A percentile compares a stretch with the other conserved stretches of the same genome.
Conservation (phyloP, 2,329 filamentous ascomycete genomes). For the Colletotrichum acutatum region DNA sequence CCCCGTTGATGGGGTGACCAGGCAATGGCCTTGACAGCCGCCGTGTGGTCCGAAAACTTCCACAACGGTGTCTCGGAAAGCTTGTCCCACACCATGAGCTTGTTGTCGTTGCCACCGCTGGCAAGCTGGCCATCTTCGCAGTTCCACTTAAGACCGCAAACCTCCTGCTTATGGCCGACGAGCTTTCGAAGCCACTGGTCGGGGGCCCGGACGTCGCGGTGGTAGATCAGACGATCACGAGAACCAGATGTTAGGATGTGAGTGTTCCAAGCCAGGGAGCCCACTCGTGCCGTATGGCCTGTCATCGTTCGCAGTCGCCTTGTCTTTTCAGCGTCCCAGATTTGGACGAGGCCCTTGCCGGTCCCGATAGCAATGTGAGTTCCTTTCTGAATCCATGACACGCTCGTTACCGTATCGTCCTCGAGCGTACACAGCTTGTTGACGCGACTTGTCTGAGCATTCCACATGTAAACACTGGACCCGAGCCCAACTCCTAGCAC, state of each 20-base stretch:
- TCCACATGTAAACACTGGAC: conserved; percentile 98
- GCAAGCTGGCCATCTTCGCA: conserved; percentile 94
- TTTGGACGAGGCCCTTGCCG: conserved; percentile 92
- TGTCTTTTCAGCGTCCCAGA: conserved; percentile 93
- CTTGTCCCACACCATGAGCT: conserved; percentile 98
- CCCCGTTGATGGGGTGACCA: conserved; percentile 98
- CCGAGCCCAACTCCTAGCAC: conserved; percentile 93
- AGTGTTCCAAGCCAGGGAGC: conserved; percentile 96
- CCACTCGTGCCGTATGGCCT: conserved; percentile 92
- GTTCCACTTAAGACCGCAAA: conserved; percentile 97
- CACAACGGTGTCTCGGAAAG: conserved; percentile 90
- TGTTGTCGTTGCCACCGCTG: conserved; percentile 98
- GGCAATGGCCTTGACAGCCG: conserved; percentile 96
- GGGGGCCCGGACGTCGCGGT: conserved; percentile 92
- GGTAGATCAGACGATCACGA: conserved; percentile 91
- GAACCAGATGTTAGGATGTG: conserved; percentile 97
- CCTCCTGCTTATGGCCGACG: conserved; percentile 96
- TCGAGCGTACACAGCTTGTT: conserved; percentile 93
- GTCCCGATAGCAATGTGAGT: conserved; percentile 97
- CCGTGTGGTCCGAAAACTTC: conserved; percentile 94
- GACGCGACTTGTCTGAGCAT: conserved; percentile 88
- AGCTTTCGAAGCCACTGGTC: conserved; percentile 91
- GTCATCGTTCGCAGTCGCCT: conserved; percentile 94
- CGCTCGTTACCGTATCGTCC: conserved; percentile 95
- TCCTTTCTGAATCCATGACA: conserved; percentile 98